phyloP scores from a whole-genome alignment of 192 early-diverging fungal species.

The Obelidium mucronatum region DNA sequence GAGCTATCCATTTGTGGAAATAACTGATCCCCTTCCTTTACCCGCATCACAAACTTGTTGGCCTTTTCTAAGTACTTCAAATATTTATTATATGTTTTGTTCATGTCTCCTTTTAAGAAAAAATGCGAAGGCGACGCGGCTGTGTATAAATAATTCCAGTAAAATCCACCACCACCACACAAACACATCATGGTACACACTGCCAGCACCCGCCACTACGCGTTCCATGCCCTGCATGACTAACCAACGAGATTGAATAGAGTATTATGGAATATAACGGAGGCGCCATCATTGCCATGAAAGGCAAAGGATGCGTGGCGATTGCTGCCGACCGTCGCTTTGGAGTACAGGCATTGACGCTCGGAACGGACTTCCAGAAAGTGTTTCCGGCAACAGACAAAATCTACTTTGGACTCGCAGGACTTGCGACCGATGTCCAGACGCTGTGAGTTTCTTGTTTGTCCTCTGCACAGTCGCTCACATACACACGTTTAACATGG shows the following conservation, averaged over 20 bases:
- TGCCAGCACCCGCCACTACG: too few species aligned
- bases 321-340: conserved; percentile 96
- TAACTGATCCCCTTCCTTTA: not conserved
- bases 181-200: not conserved
- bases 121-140: too few species aligned
- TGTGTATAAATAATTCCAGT: not conserved
- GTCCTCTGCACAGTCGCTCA: not conserved
- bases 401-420: conserved; percentile 88
- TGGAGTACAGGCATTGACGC: conserved; percentile 90
- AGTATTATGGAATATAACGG: conserved; percentile 94
- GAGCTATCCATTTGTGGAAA: conserved; percentile 84
- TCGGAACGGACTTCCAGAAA: conserved; percentile 96
- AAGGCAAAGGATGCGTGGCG: conserved; percentile 97
- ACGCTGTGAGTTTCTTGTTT: conserved; percentile 82
- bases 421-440: conserved; percentile 95
- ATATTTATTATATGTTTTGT: too few species aligned
- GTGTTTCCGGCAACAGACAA: conserved; percentile 88
- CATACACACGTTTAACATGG: not conserved
- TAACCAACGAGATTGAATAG: conserved; percentile 30
- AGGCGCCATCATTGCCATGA: conserved; percentile 93
- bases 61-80: not conserved
- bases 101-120: too few species aligned
- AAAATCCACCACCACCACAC: not conserved
- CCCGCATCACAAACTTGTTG: too few species aligned
- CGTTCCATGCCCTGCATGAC: not conserved